phyloP scores from a whole-genome alignment of 176 grass and related monocot species.

The Urochloa ruziziensis region DNA sequence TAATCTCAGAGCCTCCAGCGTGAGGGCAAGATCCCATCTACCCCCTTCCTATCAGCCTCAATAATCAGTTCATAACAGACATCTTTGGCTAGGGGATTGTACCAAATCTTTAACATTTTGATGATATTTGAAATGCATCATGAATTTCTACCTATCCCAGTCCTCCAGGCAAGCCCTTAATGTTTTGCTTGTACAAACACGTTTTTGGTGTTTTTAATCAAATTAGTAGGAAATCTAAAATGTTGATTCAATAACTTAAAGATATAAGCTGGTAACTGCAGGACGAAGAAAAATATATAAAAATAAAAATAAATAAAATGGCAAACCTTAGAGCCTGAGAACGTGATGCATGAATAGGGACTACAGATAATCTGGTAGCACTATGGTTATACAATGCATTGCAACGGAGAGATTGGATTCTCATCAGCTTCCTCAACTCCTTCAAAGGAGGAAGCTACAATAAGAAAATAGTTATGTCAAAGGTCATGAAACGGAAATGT shows the following conservation, averaged over 20 bases:
- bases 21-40: no score
- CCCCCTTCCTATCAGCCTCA: no score
- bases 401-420: constrained; percentile 78
- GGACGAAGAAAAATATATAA: not conserved
- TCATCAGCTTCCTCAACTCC: constrained; percentile 68
- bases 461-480: constrained; percentile 7
- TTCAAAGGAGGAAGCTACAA: constrained; percentile 61
- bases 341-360: constrained; percentile 78
- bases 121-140: not conserved
- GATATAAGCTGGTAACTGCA: not conserved
- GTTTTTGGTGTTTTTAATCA: not conserved
- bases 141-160: not conserved
- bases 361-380: constrained; percentile 61
- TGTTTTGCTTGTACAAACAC: not conserved
- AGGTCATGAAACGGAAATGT: not conserved
- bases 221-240: constrained; percentile 5
- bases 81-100: not conserved
- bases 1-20: no score
- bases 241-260: not conserved
- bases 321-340: constrained; percentile 81
- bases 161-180: not conserved
- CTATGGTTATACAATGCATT: constrained; percentile 72
- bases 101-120: not conserved
- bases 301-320: not conserved
- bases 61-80: no score